Percentiles rank a stretch among this genome's conserved stretches.
These are phyloP conservation scores for Anisogramma anomala DNA, from an alignment of 2,329 filamentous ascomycete species.

Conservation along the genomic window DNA sequence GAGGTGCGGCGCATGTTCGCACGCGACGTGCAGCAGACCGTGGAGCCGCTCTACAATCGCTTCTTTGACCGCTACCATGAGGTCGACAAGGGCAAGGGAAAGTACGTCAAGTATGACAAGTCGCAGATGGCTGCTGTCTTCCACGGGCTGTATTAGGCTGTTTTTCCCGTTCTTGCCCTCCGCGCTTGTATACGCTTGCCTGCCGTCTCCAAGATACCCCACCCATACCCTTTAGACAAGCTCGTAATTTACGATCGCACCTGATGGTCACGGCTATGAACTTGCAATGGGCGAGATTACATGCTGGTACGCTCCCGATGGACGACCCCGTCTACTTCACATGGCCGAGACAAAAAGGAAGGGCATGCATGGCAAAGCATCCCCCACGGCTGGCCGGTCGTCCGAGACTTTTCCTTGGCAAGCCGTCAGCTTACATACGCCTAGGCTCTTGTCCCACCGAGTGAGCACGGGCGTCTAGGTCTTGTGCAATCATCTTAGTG, in stretches of 20 bases:
- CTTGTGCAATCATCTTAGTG: too few relatives aligned
- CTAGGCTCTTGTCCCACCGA: too few relatives aligned
- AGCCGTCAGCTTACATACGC: too few relatives aligned
- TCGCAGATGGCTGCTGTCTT: constrained; percentile 59
- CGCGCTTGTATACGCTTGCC: not conserved
- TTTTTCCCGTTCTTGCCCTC: not conserved
- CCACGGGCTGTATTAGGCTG: constrained; percentile 34
- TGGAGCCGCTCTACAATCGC: constrained; percentile 85
- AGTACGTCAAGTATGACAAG: constrained; percentile 98
- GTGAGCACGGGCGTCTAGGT: too few relatives aligned
- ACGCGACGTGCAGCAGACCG: constrained; percentile 77
- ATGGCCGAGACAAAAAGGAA: too few relatives aligned
- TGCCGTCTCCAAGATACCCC: not conserved
- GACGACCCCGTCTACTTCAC: too few relatives aligned
- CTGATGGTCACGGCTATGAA: not conserved
- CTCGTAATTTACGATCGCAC: not conserved
- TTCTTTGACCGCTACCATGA: constrained; percentile 98
- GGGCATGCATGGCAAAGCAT: too few relatives aligned
- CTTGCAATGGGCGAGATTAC: too few relatives aligned
- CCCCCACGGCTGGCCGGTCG: too few relatives aligned
- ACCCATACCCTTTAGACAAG: not conserved
- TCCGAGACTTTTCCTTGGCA: too few relatives aligned
- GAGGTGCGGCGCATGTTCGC: constrained; percentile 74
- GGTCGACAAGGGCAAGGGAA: constrained; percentile 93
- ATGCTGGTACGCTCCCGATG: too few relatives aligned